A percentile compares a stretch with the other conserved stretches of the same genome.
Conservation (phyloP, 768 basidiomycete species). For the Chalciporus piperatus region DNA sequence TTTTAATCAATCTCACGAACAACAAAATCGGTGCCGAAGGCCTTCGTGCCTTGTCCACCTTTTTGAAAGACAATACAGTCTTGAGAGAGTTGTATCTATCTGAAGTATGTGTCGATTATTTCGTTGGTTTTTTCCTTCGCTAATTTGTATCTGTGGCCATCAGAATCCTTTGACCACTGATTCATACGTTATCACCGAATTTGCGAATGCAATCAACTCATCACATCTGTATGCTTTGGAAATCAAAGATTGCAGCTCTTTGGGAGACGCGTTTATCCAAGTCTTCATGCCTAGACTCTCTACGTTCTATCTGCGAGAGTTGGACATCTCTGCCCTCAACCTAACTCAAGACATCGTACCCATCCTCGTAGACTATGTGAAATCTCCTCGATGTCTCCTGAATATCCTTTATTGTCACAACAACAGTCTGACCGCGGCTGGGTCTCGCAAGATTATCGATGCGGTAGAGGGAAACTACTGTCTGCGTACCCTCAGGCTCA, state of each 20-base stretch:
- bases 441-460: constrained; percentile 41
- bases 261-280: constrained; percentile 45
- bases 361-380: constrained; percentile 44
- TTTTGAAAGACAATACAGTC: constrained; percentile 41
- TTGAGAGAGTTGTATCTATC: constrained; percentile 49
- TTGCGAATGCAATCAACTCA: constrained; percentile 47
- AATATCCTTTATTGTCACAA: constrained; percentile 47
- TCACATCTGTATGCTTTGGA: constrained; percentile 47
- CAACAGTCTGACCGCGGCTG: constrained; percentile 44
- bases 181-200: constrained; percentile 29
- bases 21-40: constrained; percentile 52
- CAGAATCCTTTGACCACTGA: constrained; percentile 39
- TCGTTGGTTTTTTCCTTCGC: too few relatives aligned
- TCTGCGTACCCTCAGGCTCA: constrained; percentile 42
- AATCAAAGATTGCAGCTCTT: constrained; percentile 41
- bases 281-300: constrained; percentile 45
- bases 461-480: constrained; percentile 48
- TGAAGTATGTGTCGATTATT: constrained; percentile 39
- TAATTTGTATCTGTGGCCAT: constrained; percentile 4
- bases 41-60: constrained; percentile 46
- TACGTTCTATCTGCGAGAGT: constrained; percentile 41
- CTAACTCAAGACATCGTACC: constrained; percentile 39
- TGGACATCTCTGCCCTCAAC: constrained; percentile 47
- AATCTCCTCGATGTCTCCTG: constrained; percentile 46
- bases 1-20: constrained; percentile 50